Conservation (phyloP, 164 flowering plant species). For the Magnolia officinalis region DNA sequence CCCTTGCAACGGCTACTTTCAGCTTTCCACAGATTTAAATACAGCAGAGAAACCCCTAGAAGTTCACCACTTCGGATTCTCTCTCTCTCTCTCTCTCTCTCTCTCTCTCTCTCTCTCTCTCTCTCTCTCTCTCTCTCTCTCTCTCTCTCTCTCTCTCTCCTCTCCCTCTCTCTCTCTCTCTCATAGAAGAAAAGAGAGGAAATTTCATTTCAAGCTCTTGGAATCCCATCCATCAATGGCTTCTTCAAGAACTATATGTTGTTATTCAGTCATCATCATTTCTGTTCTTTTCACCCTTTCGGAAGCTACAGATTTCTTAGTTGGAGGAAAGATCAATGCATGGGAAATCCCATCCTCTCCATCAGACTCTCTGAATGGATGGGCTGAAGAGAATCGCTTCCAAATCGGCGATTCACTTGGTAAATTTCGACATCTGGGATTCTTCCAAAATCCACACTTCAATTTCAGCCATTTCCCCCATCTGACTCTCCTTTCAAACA, state of each 20-base stretch:
- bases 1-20: constrained; percentile 8
- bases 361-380: constrained; percentile 43
- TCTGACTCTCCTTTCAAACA: not conserved
- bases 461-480: not conserved
- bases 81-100: not conserved
- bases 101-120: not conserved
- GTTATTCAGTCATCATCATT: constrained; percentile 2
- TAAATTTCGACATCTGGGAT: constrained; percentile 12
- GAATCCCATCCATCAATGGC: not conserved
- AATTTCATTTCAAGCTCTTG: not conserved
- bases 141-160: not conserved
- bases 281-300: constrained; percentile 24
- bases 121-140: not conserved
- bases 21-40: not conserved
- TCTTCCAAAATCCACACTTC: not conserved
- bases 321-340: constrained; percentile 42
- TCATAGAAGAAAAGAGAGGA: not conserved
- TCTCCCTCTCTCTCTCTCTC: not conserved
- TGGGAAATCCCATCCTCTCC: constrained; percentile 46
- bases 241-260: not conserved
- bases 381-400: constrained; percentile 46
- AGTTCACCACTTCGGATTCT: not conserved
- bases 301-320: constrained; percentile 31
- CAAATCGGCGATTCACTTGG: constrained; percentile 47
- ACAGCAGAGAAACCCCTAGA: not conserved